Evolutionary conservation across 768 basidiomycete genomes (phyloP).

Genomic region (Auriculariales sp.): DNA sequence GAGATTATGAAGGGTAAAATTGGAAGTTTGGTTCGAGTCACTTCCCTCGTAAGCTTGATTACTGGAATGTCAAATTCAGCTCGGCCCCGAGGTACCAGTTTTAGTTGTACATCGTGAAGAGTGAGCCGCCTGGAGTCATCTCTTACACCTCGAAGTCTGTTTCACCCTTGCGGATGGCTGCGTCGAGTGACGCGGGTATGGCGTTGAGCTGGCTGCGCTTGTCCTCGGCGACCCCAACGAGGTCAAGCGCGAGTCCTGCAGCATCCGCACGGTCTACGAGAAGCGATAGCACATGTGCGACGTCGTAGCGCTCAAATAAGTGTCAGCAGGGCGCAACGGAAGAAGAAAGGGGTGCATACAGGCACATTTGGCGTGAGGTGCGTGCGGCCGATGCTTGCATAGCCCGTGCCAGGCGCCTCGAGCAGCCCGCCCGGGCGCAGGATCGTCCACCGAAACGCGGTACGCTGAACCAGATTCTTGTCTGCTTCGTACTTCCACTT

Average conservation of each 20-base stretch:
- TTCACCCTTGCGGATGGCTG: conserved; percentile 33
- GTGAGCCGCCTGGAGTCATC: neutral
- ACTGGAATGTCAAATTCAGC: too few relatives aligned
- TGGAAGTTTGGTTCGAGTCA: too few relatives aligned
- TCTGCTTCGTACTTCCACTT: conserved; percentile 30
- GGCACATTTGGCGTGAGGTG: conserved; percentile 32
- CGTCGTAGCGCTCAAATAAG: conserved; percentile 37
- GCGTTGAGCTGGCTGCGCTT: too few relatives aligned
- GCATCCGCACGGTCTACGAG: conserved; percentile 37
- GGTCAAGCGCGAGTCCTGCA: conserved; percentile 41
- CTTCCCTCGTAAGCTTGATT: too few relatives aligned
- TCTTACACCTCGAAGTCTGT: conserved; percentile 19
- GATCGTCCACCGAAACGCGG: conserved; percentile 50
- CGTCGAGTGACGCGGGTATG: conserved; percentile 32
- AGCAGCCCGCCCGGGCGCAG: conserved; percentile 48
- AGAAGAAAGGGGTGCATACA: conserved; percentile 19
- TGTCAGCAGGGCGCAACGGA: neutral
- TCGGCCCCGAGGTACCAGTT: too few relatives aligned
- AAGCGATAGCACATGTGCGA: conserved; percentile 32
- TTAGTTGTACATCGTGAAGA: too few relatives aligned
- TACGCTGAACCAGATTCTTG: conserved; percentile 27
- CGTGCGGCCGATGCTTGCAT: conserved; percentile 36
- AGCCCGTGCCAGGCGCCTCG: conserved; percentile 35
- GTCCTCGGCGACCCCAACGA: conserved; percentile 44
- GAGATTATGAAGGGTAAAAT: too few relatives aligned